Evolutionary conservation across 352 stramenopile species (phyloP), one percentile per base, ranked within the genome.

Genomic region (Phytophthora pseudosyringae): DNA sequence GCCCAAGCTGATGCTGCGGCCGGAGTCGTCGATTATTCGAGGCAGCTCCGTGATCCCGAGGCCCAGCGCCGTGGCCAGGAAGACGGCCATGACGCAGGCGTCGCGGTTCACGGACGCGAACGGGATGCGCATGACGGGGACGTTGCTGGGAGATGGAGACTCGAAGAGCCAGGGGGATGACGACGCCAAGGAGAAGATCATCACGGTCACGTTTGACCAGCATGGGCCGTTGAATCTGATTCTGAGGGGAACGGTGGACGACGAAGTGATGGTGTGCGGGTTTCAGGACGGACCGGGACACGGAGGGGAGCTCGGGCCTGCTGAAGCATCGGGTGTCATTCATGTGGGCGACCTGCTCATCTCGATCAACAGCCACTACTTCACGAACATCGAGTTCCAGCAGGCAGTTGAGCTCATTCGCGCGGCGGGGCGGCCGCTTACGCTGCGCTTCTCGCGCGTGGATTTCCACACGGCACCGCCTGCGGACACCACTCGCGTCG

Each of bases 191-290:
- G 88, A 96, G 44, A 94, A 94, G 60, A 93, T 96, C 54, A 86
- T 96, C 18, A 96, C 88, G 0, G 85, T 96, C 47, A 94, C 86
- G 47, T 96, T 96, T 48, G 88, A 96, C 38, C 83, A 93, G 41
- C 76, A 83, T 0, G 84, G 88, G 0, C 67, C 82, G 3, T 64
- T 96, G 38, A 77, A 91, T 31, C 63, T 96, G 13, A 83, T 91
- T 55, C 62, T 96, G 5, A 76, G 86, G 59, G 86, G 86, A 40
- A 96, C 88, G 1, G 88, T 96, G 18, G 88, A 96, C 54, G 88
- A 94, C 59, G 87, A 94, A 62, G 86, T 96, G 56, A 93, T 96
- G 83, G 86, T 96, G 4, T 93, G 84, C 31, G 88, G 88, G 5
- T 95, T 96, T 67, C 72, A 90, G 53, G 64, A 87, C 18, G 60